A percentile compares a stretch with the other conserved stretches of the same genome.
Conservation (phyloP, 495 filamentous ascomycete species). For the Aspergillus cavernicola region DNA sequence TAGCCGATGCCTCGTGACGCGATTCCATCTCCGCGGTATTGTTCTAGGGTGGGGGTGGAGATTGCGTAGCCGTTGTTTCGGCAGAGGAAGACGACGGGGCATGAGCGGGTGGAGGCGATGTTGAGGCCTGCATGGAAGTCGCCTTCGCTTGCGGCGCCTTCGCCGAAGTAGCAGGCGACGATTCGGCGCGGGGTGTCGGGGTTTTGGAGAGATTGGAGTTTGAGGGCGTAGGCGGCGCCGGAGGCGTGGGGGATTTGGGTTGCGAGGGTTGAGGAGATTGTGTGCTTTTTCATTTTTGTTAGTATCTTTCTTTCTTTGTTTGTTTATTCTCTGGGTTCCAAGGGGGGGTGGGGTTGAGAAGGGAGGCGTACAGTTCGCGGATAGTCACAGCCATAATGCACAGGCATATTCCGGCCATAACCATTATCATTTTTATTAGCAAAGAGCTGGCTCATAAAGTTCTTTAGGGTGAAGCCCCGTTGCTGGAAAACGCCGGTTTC, state of each 20-base stretch:
- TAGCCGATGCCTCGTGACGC: conserved; percentile 93
- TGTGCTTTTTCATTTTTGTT: conserved; percentile 59
- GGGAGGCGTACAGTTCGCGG: conserved; percentile 74
- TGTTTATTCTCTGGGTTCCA: too few species aligned
- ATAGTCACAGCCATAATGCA: conserved; percentile 85
- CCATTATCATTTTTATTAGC: conserved; percentile 80
- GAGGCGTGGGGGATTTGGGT: conserved; percentile 95
- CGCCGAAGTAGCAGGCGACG: conserved; percentile 89
- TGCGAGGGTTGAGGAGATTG: conserved; percentile 87
- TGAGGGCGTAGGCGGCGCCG: conserved; percentile 91
- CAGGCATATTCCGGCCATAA: conserved; percentile 91
- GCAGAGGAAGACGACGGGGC: conserved; percentile 91
- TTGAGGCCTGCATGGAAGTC: conserved; percentile 98
- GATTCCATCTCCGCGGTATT: conserved; percentile 96
- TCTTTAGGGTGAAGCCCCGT: conserved; percentile 76
- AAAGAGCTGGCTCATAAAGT: conserved; percentile 97
- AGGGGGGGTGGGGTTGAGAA: neutral
- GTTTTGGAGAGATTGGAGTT: conserved; percentile 74
- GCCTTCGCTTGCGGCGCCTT: conserved; percentile 95
- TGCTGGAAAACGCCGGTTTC: conserved; percentile 89
- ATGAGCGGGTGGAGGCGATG: conserved; percentile 88
- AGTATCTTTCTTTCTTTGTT: neutral
- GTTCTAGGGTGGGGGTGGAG: conserved; percentile 88
- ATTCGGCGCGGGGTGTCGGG: conserved; percentile 63
- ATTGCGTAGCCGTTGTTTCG: conserved; percentile 98